phyloP scores from a whole-genome alignment of 2,329 filamentous ascomycete species.

The Dendryphion nanum region DNA sequence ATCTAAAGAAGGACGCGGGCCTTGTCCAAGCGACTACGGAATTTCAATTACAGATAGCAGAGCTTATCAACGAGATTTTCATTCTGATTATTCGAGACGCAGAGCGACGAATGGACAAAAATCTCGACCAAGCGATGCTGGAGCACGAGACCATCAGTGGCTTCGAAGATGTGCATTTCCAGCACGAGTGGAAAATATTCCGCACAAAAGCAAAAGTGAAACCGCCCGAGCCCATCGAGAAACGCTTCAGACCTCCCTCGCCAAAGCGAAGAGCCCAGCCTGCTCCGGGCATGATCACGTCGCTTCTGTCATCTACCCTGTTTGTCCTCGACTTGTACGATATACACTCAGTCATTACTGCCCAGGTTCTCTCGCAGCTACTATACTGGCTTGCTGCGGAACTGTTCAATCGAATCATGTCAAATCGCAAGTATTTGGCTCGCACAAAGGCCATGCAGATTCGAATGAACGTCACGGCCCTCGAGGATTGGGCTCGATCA shows the following conservation, averaged over 20 bases:
- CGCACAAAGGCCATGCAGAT: conserved; percentile 99
- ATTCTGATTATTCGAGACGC: conserved; percentile 96
- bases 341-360: conserved; percentile 92
- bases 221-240: conserved; percentile 79
- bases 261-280: conserved; percentile 90
- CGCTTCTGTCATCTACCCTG: conserved; percentile 87
- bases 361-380: conserved; percentile 88
- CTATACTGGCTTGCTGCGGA: conserved; percentile 96
- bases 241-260: conserved; percentile 86
- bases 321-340: conserved; percentile 99
- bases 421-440: conserved; percentile 88
- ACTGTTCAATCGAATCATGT: conserved; percentile 97
- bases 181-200: conserved; percentile 98
- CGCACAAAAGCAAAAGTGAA: conserved; percentile 88
- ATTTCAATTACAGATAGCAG: conserved; percentile 89
- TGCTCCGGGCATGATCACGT: conserved; percentile 92
- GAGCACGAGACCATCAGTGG: conserved; percentile 98
- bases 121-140: conserved; percentile 88
- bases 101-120: conserved; percentile 93
- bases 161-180: conserved; percentile 94
- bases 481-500: conserved; percentile 92
- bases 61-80: conserved; percentile 97
- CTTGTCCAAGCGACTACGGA: conserved; percentile 77
- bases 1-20: conserved; percentile 89
- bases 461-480: conserved; percentile 92